Evolutionary conservation across 2,329 filamentous ascomycete species (phyloP).

Genomic region (Sporothrix protearum): DNA sequence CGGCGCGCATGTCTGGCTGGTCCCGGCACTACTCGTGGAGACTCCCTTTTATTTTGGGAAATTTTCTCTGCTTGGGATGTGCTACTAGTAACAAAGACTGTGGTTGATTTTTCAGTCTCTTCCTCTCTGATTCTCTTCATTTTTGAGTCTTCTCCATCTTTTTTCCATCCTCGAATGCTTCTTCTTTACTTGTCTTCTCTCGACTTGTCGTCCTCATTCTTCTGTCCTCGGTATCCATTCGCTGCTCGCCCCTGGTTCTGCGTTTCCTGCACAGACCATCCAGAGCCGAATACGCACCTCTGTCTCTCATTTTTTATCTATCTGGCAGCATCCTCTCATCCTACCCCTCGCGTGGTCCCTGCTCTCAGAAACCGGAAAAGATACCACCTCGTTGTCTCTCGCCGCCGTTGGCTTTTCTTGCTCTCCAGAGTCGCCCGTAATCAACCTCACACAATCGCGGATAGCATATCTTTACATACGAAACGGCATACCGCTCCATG

Average conservation of each 20-base stretch:
- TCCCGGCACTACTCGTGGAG: not conserved
- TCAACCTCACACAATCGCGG: slow-evolving; percentile 8
- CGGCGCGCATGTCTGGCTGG: slow-evolving; percentile 9
- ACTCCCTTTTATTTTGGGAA: too few relatives aligned
- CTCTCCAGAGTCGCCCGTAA: slow-evolving; percentile 15
- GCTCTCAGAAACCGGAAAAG: not conserved
- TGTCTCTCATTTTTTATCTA: not conserved
- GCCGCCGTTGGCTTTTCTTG: not conserved
- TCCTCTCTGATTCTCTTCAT: not conserved
- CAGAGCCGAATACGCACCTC: not conserved
- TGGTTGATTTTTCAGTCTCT: not conserved
- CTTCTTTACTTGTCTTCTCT: not conserved
- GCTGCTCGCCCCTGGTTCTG: not conserved
- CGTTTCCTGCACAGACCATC: not conserved
- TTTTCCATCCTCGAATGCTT: not conserved
- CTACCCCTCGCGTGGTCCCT: not conserved
- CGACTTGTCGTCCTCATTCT: not conserved
- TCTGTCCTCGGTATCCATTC: not conserved
- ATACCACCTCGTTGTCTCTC: not conserved
- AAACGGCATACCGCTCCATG: slow-evolving; percentile 1
- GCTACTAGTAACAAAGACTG: not conserved
- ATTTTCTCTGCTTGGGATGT: not conserved
- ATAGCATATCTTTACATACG: not conserved
- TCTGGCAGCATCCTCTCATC: not conserved
- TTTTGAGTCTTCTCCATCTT: not conserved